Conservation (phyloP, 169 alveolate species). For the Eimeria nieschulzi region DNA sequence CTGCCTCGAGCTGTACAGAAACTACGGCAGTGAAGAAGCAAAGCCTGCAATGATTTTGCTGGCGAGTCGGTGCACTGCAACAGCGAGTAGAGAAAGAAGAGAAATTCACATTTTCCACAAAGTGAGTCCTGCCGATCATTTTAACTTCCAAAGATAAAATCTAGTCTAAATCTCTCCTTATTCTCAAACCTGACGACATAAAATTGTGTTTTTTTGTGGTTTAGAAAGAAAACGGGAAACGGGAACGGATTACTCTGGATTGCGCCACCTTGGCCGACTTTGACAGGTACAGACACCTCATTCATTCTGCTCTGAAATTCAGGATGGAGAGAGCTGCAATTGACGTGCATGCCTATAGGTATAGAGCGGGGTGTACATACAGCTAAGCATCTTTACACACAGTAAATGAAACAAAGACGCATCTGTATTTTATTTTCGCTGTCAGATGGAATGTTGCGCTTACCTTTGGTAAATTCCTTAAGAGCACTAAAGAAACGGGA, state of each 20-base stretch:
- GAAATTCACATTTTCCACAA: slow-evolving; percentile 69
- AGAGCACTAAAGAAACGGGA: slow-evolving; percentile 20
- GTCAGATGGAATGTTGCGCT: slow-evolving; percentile 77
- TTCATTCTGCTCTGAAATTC: too few species aligned
- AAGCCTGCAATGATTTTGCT: slow-evolving; percentile 62
- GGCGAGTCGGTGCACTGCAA: slow-evolving; percentile 72
- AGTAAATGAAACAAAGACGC: too few species aligned
- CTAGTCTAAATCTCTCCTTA: neutral
- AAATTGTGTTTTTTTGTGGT: neutral
- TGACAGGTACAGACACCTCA: slow-evolving; percentile 50
- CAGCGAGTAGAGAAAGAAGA: slow-evolving; percentile 73
- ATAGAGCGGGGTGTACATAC: too few species aligned
- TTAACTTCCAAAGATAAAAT: too few species aligned
- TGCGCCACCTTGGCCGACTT: slow-evolving; percentile 75
- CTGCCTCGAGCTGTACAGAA: slow-evolving; percentile 58
- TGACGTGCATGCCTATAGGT: too few species aligned
- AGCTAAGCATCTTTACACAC: too few species aligned
- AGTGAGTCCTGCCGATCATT: neutral
- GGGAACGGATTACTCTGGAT: slow-evolving; percentile 73
- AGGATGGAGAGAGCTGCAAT: too few species aligned
- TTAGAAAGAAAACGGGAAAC: slow-evolving; percentile 40
- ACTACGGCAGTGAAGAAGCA: slow-evolving; percentile 72
- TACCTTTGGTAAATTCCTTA: slow-evolving; percentile 70
- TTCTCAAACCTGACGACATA: neutral
- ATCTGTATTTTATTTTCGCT: neutral